These are phyloP conservation scores for Phenoliferia sp. DNA, from an alignment of 1,284 basidiomycete genomes.

Conservation along the genomic window DNA sequence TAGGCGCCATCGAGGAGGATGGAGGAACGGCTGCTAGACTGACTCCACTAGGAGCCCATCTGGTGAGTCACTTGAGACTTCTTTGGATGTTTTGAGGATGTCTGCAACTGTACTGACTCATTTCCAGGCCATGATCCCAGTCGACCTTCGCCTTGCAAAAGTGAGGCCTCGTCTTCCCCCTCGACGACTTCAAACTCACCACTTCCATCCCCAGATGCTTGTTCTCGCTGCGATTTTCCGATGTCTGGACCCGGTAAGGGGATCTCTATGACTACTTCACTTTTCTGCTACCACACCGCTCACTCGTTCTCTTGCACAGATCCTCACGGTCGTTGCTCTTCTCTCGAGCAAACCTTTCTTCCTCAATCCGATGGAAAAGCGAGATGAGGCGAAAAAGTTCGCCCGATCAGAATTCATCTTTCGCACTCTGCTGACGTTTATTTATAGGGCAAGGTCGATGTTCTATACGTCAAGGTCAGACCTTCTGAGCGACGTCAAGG, in stretches of 20 bases:
- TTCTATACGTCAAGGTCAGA: conserved; percentile 76
- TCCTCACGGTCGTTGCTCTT: conserved; percentile 75
- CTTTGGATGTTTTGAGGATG: neutral
- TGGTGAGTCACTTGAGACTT: conserved; percentile 40
- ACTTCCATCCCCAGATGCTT: conserved; percentile 60
- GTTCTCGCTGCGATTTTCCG: conserved; percentile 73
- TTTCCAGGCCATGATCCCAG: conserved; percentile 60
- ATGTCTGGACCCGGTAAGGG: conserved; percentile 56
- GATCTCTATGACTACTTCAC: neutral
- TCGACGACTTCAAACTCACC: neutral
- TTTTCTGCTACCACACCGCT: too few relatives aligned
- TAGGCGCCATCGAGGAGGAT: conserved; percentile 67
- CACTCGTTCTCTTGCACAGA: conserved; percentile 40
- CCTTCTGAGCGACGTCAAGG: conserved; percentile 72
- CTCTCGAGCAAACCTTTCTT: conserved; percentile 86
- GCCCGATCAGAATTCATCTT: conserved; percentile 22
- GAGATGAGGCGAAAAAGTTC: conserved; percentile 70
- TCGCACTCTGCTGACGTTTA: conserved; percentile 2
- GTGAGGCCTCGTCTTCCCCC: conserved; percentile 42
- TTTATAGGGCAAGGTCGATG: conserved; percentile 58
- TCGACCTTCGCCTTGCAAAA: conserved; percentile 86
- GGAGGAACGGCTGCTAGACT: conserved; percentile 48
- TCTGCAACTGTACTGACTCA: too few relatives aligned
- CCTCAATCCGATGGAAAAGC: conserved; percentile 69
- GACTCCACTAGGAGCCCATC: conserved; percentile 77